phyloP scores from a whole-genome alignment of 2,329 filamentous ascomycete genomes.

The Cordyceps tenuipes region DNA sequence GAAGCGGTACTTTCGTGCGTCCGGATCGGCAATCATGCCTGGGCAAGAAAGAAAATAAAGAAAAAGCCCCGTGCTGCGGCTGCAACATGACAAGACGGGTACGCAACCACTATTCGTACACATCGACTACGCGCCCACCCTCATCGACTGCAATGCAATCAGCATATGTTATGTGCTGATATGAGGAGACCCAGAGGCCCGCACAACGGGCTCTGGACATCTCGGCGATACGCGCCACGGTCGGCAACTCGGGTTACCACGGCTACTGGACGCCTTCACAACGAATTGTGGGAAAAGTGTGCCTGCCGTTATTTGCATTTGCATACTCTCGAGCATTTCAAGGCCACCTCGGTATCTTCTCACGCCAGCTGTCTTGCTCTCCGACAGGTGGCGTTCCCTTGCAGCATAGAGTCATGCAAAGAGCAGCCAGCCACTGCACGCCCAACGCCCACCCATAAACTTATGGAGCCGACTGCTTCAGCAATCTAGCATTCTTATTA shows the following conservation, averaged over 20 bases:
- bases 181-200: conserved; percentile 3
- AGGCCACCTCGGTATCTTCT: neutral
- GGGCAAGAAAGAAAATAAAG: neutral
- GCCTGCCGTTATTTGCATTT: too few species aligned
- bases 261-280: neutral
- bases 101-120: too few species aligned
- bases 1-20: neutral
- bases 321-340: neutral
- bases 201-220: neutral
- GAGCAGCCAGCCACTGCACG: neutral
- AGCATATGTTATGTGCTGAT: neutral
- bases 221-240: conserved; percentile 7
- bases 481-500: too few species aligned
- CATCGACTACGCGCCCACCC: too few species aligned
- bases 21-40: neutral
- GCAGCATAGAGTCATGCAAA: neutral
- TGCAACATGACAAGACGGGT: neutral
- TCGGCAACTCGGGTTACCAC: conserved; percentile 1
- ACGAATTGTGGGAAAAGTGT: neutral
- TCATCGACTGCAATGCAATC: neutral
- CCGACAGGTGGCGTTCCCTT: neutral
- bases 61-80: neutral
- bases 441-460: neutral
- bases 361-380: neutral
- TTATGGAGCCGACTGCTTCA: neutral